phyloP scores from a whole-genome alignment of 257 asterid genomes.

The Rubia yunnanensis region DNA sequence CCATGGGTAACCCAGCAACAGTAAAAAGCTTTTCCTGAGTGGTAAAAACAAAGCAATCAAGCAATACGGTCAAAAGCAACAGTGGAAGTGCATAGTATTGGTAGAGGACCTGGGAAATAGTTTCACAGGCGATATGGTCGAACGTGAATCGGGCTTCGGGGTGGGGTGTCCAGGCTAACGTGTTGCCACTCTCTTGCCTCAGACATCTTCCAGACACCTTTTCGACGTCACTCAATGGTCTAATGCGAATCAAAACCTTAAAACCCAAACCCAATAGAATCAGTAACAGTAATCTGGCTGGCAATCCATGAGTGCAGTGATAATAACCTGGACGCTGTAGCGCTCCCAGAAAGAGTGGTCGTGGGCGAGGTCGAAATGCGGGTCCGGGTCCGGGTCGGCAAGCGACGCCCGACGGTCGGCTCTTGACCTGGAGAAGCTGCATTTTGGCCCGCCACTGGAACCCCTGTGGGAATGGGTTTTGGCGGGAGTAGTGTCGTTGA shows the following conservation, averaged over 20 bases:
- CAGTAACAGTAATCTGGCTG: not conserved
- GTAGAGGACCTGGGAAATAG: slow-evolving; percentile 63
- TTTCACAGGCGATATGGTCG: slow-evolving; percentile 75
- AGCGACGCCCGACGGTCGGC: slow-evolving; percentile 19
- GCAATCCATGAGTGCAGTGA: too few relatives aligned
- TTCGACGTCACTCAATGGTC: slow-evolving; percentile 58
- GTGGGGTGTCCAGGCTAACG: slow-evolving; percentile 62
- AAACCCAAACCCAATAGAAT: not conserved
- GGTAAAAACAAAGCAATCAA: not conserved
- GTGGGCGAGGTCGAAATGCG: slow-evolving; percentile 51
- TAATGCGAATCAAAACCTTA: slow-evolving; percentile 72
- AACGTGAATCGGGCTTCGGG: slow-evolving; percentile 80
- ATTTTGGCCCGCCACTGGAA: not conserved
- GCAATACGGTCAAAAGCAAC: too few relatives aligned
- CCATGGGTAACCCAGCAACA: slow-evolving; percentile 87
- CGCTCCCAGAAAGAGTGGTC: slow-evolving; percentile 70
- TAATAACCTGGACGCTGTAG: slow-evolving; percentile 72
- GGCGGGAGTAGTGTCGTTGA: too few relatives aligned
- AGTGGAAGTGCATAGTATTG: too few relatives aligned
- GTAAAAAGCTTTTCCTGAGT: slow-evolving; percentile 60
- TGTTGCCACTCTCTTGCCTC: slow-evolving; percentile 62
- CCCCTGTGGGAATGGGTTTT: not conserved
- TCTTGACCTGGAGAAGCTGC: slow-evolving; percentile 30
- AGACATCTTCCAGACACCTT: slow-evolving; percentile 55
- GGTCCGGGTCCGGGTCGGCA: slow-evolving; percentile 11